Evolutionary conservation across 768 basidiomycete species (phyloP).

Genomic region (Candolleomyces aberdarensis): DNA sequence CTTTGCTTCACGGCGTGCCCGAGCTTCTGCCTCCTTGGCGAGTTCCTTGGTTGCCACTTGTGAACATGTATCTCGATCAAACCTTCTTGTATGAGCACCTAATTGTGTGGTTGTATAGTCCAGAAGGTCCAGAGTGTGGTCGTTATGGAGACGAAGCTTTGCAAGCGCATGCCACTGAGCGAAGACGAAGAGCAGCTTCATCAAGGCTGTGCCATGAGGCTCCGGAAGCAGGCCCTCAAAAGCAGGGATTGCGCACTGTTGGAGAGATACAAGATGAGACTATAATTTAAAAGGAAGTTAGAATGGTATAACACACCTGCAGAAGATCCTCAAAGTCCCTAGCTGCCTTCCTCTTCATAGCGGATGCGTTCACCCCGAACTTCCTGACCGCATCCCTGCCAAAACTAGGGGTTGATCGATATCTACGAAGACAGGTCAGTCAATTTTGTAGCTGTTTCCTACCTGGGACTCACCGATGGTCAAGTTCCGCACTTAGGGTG

Average conservation of each 20-base stretch:
- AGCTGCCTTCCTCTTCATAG: conserved; percentile 24
- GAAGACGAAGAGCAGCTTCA: background rate
- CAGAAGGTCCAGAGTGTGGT: conserved; percentile 2
- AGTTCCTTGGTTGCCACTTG: background rate
- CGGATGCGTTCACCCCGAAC: conserved; percentile 22
- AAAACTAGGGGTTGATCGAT: conserved; percentile 13
- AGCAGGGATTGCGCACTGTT: conserved; percentile 9
- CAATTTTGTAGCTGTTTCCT: background rate
- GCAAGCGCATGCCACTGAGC: conserved; percentile 9
- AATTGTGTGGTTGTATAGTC: background rate
- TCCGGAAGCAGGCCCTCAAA: conserved; percentile 7
- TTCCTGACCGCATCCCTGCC: conserved; percentile 18
- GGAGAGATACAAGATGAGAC: background rate
- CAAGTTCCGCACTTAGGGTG: conserved; percentile 16
- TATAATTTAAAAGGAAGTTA: too few relatives aligned
- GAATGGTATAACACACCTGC: conserved; percentile 18
- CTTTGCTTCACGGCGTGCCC: background rate
- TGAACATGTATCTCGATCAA: background rate
- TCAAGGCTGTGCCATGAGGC: background rate
- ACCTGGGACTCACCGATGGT: conserved; percentile 18
- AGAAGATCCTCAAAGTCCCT: conserved; percentile 32
- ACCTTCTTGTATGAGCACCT: background rate
- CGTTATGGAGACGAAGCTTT: conserved; percentile 9
- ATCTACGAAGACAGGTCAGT: conserved; percentile 2
- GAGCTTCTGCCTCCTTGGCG: background rate